Evolutionary conservation across 1,284 basidiomycete species (phyloP).

Genomic region (Somion occarium): DNA sequence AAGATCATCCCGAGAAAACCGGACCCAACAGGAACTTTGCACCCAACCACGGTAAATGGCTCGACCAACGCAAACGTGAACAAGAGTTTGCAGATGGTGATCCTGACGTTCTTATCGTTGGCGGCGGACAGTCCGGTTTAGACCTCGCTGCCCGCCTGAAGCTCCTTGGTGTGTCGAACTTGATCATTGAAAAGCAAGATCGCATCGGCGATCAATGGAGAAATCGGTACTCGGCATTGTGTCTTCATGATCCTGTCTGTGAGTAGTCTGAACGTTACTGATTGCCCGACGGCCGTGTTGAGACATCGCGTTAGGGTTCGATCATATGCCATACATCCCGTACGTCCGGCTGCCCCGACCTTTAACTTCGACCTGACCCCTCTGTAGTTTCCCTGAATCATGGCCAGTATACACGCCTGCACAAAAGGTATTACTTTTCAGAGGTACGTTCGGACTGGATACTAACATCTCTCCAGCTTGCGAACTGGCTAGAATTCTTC

Average conservation of each 20-base stretch:
- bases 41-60: conserved; percentile 32
- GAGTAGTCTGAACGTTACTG: conserved; percentile 24
- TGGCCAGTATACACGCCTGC: conserved; percentile 57
- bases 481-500: conserved; percentile 60
- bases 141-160: conserved; percentile 51
- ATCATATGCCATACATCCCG: conserved; percentile 48
- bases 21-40: conserved; percentile 28
- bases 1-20: conserved; percentile 38
- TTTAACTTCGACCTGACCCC: not conserved
- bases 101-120: conserved; percentile 46
- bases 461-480: no score
- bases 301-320: conserved; percentile 17
- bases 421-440: conserved; percentile 28
- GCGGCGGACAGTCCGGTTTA: conserved; percentile 44
- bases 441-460: conserved; percentile 11
- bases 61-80: conserved; percentile 29
- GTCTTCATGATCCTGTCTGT: conserved; percentile 57
- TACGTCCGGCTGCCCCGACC: no score
- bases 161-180: conserved; percentile 38
- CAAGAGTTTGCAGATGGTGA: conserved; percentile 28
- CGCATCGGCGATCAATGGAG: conserved; percentile 54
- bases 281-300: no score
- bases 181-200: conserved; percentile 46
- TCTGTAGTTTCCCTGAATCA: conserved; percentile 38
- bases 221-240: conserved; percentile 47